Percentiles rank a stretch among this genome's conserved stretches.
These are phyloP conservation scores for Pyrus pyrifolia DNA, from an alignment of 306 rosid genomes.

Conservation along the genomic window DNA sequence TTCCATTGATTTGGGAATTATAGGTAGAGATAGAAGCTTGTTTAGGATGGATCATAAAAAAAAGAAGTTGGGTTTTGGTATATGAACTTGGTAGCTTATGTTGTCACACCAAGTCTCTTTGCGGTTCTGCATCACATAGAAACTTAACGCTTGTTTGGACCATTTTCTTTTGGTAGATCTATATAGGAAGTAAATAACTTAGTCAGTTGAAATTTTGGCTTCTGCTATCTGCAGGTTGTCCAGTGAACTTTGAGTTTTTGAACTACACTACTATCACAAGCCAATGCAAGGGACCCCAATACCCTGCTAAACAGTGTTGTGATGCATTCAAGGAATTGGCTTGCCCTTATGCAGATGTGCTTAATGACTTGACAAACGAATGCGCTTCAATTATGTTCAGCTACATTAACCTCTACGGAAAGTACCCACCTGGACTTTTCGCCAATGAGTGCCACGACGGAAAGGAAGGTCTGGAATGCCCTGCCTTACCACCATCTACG, in stretches of 20 bases:
- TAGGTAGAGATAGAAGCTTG: neutral
- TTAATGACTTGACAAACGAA: conserved; percentile 67
- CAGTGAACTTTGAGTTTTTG: conserved; percentile 78
- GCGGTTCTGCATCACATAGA: neutral
- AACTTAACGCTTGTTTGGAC: neutral
- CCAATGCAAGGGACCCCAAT: conserved; percentile 85
- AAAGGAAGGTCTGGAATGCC: conserved; percentile 63
- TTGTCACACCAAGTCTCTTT: neutral
- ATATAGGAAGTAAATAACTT: neutral
- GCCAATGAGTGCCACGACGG: conserved; percentile 65
- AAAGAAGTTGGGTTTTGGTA: neutral
- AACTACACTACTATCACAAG: conserved; percentile 80
- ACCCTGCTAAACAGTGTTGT: conserved; percentile 54
- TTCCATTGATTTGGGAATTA: neutral
- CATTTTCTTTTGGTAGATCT: neutral
- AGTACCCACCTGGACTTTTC: conserved; percentile 93
- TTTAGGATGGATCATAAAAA: neutral
- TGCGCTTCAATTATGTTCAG: conserved; percentile 96
- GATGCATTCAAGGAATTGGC: conserved; percentile 63
- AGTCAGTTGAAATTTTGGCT: neutral
- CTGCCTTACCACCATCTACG: conserved; percentile 51
- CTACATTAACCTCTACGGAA: conserved; percentile 82
- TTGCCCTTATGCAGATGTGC: conserved; percentile 58
- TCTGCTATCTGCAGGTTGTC: conserved; percentile 62
- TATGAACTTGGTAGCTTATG: neutral